These are phyloP conservation scores for Ascochyta lentis DNA, from an alignment of 2,329 filamentous ascomycete genomes.

Conservation along the genomic window DNA sequence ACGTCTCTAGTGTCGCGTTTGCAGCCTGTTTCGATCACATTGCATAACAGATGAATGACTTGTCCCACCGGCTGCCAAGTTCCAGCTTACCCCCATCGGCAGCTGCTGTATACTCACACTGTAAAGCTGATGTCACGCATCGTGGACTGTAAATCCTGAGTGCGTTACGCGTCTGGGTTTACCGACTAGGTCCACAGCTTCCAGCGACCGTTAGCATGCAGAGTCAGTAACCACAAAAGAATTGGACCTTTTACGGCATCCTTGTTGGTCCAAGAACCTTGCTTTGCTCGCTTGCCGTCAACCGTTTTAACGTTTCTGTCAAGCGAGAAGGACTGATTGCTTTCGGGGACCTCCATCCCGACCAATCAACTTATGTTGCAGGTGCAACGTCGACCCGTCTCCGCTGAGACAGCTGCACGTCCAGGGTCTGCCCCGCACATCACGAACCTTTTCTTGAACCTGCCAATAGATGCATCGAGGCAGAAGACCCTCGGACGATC, in stretches of 20 bases:
- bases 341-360: neutral
- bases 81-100: neutral
- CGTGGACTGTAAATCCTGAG: neutral
- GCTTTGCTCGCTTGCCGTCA: neutral
- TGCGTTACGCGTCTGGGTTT: neutral
- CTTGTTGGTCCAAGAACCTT: neutral
- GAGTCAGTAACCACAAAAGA: neutral
- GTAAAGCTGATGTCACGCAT: conserved; percentile 12
- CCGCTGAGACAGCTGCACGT: conserved; percentile 5
- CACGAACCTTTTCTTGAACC: neutral
- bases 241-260: neutral
- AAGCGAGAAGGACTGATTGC: neutral
- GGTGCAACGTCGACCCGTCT: neutral
- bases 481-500: neutral
- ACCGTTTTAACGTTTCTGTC: neutral
- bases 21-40: neutral
- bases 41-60: neutral
- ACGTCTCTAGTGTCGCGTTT: neutral
- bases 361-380: neutral
- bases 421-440: conserved; percentile 7
- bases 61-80: neutral
- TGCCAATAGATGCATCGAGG: neutral
- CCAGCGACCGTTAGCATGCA: neutral
- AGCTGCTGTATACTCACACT: neutral
- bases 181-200: neutral